Evolutionary conservation across 768 basidiomycete genomes (phyloP), one percentile per base, ranked within the genome.

Genomic region (Cystofilobasidium ferigula): DNA sequence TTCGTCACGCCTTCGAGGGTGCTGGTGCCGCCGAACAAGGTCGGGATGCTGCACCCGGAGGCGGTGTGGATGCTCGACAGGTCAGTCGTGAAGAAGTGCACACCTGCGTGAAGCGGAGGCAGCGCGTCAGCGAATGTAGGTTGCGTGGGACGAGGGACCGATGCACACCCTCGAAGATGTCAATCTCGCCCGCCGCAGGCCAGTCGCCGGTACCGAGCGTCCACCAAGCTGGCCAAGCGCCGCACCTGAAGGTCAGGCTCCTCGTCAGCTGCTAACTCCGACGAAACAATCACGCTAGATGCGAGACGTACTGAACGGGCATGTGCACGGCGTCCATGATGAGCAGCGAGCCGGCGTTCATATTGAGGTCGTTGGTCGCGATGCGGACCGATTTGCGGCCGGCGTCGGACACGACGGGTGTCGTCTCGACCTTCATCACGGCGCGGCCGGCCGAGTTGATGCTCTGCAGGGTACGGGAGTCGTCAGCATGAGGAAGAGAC

Each of bases 11-110:
- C 70, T 3, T 22, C 51, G 69, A 70, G 75, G 30, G 57, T 58
- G 26, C 75, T 74, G 26, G 73, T 74, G 53, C 86, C 85, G n/a
- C 77, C 78, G 14, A 87, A 79, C 18, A 74, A 64, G 35, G 76
- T 69, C 13, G 71, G 64, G 54, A 91, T 77, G 8, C 28, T 30
- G 28, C 61, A 67, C 3, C 66, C 66, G 1, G 53, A 47, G 35
- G 32, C 65, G n/a, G 58, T 56, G 51, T 61, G 58, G 45, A 60
- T 32, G 24, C 42, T 48, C n/a, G 20, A 36, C 6, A 58, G 64
- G 57, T 65, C 59, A 22, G 28, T 45, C 14, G 36, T 36, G 24
- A 38, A 58, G 58, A 28, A 51, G 34, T 58, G 43, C 10, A 40
- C 26, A 24, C 45, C 45, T 30, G 22, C 1, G 35, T 9, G n/a